A percentile compares a stretch with the other conserved stretches of the same genome.
Conservation (phyloP, 441 rosid species). For the Corymbia citriodora region DNA sequence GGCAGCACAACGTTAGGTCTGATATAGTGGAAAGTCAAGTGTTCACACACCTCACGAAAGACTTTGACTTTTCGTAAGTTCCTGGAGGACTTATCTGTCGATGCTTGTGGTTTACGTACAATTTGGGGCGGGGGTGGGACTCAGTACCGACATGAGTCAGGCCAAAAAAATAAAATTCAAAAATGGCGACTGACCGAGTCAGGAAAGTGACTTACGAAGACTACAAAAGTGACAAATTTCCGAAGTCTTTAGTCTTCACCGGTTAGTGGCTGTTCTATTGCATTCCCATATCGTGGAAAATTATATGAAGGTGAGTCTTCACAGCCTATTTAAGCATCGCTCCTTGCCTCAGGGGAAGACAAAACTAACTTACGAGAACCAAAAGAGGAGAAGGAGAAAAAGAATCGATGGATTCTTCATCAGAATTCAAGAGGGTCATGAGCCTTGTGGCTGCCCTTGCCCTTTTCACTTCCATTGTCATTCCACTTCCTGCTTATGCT, state of each 20-base stretch:
- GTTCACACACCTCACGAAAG: neutral
- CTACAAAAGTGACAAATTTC: no score
- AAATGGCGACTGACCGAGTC: neutral
- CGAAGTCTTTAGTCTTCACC: no score
- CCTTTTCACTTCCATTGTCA: neutral
- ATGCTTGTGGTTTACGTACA: no score
- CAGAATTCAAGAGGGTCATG: neutral
- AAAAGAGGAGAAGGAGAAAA: neutral
- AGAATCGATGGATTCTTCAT: neutral
- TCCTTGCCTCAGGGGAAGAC: neutral
- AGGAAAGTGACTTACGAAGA: neutral
- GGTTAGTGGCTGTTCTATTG: no score
- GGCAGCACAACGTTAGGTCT: neutral
- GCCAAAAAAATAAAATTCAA: neutral
- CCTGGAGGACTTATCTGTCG: neutral
- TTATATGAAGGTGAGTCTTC: neutral
- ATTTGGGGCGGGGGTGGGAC: no score
- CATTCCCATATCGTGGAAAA: no score
- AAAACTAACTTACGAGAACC: neutral
- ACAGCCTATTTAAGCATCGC: neutral
- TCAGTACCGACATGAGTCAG: neutral
- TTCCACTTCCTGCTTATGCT: neutral
- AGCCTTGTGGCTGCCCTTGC: neutral
- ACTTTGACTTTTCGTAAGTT: neutral
- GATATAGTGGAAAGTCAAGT: neutral